Base-by-base conservation (phyloP, 768 basidiomycete genomes). In the Stropharia rugosoannulata region DNA sequence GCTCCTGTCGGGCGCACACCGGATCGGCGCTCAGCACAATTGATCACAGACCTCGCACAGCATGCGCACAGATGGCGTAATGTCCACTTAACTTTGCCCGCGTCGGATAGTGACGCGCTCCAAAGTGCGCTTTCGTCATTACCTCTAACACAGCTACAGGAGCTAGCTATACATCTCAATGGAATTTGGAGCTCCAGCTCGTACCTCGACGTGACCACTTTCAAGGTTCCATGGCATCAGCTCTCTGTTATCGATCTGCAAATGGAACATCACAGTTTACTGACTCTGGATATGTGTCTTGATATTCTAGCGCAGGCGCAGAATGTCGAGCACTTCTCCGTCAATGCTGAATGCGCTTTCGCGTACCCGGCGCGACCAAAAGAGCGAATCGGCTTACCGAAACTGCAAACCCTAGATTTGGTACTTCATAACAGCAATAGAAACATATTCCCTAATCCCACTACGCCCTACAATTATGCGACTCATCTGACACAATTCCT, bases 181-280 rank as follows among this genome's bases (percentile, higher is more conserved):
- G 72, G 71, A 1, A 44, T 48, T 25, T 66, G 63, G 64, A 54
- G 49, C 19, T 44, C 66, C 5, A 40, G 22, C 5, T 51, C 63
- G 10, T 53, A 64, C 25, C 52, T 74, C 39, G 59, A 71, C 38
- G 45, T 74, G 22, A 61, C 60, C 8, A 39, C 58, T 12, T 44
- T 69, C 12, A 63, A 66, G 13, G 62, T 78, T 32, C 71, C 74
- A 36, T 80, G 78, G 75, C 54, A 54, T n/a, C 77, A 75, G 54
- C 64, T 79, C 11, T 71, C 74, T 0, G 52, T 49, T 16, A 47
- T 80, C 9, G 66, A 76, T 61, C 68, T 79, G 15, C 70, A 70
- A 55, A 55, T 73, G 6, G 73, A 73, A 51, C 62, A 64, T 36
- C 59, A 64, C n/a, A 58, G 68, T 25, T 54, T 74, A 29, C 67